phyloP scores from a whole-genome alignment of 2,329 filamentous ascomycete genomes.

The Fusarium sp. region DNA sequence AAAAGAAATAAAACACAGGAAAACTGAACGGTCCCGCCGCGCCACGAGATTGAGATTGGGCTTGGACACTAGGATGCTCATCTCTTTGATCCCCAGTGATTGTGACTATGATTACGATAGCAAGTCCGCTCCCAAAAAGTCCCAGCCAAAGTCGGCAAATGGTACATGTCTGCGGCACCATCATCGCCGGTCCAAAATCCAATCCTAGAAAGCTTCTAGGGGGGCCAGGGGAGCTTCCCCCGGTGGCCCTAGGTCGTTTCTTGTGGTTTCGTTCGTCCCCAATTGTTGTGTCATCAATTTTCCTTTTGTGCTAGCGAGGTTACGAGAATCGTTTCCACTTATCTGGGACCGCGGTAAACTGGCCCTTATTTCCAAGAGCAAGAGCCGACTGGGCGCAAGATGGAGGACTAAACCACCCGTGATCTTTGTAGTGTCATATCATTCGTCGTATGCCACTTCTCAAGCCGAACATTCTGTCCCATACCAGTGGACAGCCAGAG shows the following conservation, averaged over 20 bases:
- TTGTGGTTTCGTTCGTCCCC: constrained; percentile 34
- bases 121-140: constrained; percentile 16
- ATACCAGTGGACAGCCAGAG: constrained; percentile 41
- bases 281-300: constrained; percentile 39
- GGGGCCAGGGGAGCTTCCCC: constrained; percentile 37
- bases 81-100: constrained; percentile 26
- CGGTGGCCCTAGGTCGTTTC: constrained; percentile 33
- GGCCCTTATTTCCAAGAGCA: constrained; percentile 24
- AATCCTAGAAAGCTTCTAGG: constrained; percentile 36
- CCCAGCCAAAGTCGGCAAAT: constrained; percentile 21
- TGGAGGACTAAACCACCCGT: constrained; percentile 30
- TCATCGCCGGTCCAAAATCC: constrained; percentile 23
- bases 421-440: constrained; percentile 38
- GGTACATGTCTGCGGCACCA: constrained; percentile 23
- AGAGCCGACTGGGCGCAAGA: constrained; percentile 23
- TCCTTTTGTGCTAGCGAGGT: constrained; percentile 27
- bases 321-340: constrained; percentile 27
- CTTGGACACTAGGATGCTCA: constrained; percentile 29
- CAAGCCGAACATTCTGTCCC: constrained; percentile 28
- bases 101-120: constrained; percentile 1
- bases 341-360: constrained; percentile 34
- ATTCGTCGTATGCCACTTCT: constrained; percentile 29
- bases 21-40: constrained; percentile 24
- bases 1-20: constrained; percentile 27
- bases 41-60: constrained; percentile 33